Conservation (phyloP, 768 basidiomycete species). For the Boletus fagicola region DNA sequence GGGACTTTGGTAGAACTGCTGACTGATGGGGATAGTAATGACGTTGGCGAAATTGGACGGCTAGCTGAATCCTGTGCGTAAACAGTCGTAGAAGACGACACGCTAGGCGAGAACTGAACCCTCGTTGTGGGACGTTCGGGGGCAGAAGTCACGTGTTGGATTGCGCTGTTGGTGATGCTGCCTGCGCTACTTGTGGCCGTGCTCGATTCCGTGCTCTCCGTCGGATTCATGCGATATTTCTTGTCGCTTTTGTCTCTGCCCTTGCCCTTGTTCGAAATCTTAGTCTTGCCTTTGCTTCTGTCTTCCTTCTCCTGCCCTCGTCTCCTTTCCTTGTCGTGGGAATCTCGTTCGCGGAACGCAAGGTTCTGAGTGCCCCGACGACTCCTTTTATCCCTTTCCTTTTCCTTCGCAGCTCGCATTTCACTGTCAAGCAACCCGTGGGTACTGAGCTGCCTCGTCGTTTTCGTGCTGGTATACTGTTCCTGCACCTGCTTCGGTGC, state of each 20-base stretch:
- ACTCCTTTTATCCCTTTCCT: constrained; percentile 2
- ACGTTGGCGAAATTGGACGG: constrained; percentile 25
- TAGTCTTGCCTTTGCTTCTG: constrained; percentile 18
- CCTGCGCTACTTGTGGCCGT: constrained; percentile 32
- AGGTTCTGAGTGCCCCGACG: constrained; percentile 19
- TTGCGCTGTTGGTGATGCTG: constrained; percentile 15
- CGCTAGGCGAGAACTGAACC: constrained; percentile 18
- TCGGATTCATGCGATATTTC: constrained; percentile 26
- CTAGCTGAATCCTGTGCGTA: constrained; percentile 6
- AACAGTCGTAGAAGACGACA: constrained; percentile 17
- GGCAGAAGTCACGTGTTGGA: constrained; percentile 9
- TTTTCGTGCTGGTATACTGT: constrained; percentile 73
- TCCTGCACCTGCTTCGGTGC: constrained; percentile 76
- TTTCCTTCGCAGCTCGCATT: constrained; percentile 22
- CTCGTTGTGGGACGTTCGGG: constrained; percentile 9
- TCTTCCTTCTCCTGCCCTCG: constrained; percentile 21
- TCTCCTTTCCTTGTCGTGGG: constrained; percentile 25
- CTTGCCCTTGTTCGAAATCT: constrained; percentile 32
- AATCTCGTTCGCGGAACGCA: constrained; percentile 19
- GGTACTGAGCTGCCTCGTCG: constrained; percentile 63
- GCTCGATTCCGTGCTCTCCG: constrained; percentile 34
- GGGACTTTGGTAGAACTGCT: neutral
- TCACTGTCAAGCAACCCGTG: constrained; percentile 63
- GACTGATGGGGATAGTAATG: constrained; percentile 10
- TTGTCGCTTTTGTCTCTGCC: constrained; percentile 29